Evolutionary conservation across 306 rosid species (phyloP).

Genomic region (Oemleria cerasiformis): DNA sequence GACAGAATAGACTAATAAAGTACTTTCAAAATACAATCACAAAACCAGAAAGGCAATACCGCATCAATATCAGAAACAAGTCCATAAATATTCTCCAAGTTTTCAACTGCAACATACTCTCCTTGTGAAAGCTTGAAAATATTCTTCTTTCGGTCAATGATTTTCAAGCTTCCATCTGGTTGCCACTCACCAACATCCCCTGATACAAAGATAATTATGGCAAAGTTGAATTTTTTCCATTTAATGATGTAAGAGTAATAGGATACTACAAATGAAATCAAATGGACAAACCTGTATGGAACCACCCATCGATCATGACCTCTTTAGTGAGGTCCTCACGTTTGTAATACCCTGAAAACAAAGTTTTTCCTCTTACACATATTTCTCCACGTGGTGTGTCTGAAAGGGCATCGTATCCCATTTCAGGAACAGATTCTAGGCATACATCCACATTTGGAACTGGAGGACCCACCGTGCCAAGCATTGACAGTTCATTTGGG

Average conservation of each 20-base stretch:
- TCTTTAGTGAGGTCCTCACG: constrained; percentile 92
- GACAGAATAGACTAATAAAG: background rate
- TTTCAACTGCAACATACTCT: constrained; percentile 97
- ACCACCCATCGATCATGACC: constrained; percentile 85
- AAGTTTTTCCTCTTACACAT: constrained; percentile 68
- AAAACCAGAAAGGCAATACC: constrained; percentile 41
- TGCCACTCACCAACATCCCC: constrained; percentile 99
- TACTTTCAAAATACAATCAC: background rate
- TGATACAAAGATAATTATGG: constrained; percentile 35
- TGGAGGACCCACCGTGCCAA: constrained; percentile 98
- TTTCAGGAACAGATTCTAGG: constrained; percentile 92
- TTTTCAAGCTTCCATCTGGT: constrained; percentile 90
- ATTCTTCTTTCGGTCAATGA: constrained; percentile 94
- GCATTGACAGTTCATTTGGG: constrained; percentile 77
- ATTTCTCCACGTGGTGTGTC: constrained; percentile 84
- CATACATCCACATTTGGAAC: constrained; percentile 89
- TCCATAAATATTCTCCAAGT: constrained; percentile 82
- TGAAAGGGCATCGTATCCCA: constrained; percentile 85
- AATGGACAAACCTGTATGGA: constrained; percentile 75
- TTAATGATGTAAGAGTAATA: constrained; percentile 15
- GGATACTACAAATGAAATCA: constrained; percentile 19
- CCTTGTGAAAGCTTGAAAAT: constrained; percentile 99
- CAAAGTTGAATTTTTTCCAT: background rate
- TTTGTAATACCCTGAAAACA: constrained; percentile 90
- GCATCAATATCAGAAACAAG: constrained; percentile 66